These are phyloP conservation scores for Henningerozyma blattae DNA, from an alignment of 805 yeast species.

Conservation along the genomic window DNA sequence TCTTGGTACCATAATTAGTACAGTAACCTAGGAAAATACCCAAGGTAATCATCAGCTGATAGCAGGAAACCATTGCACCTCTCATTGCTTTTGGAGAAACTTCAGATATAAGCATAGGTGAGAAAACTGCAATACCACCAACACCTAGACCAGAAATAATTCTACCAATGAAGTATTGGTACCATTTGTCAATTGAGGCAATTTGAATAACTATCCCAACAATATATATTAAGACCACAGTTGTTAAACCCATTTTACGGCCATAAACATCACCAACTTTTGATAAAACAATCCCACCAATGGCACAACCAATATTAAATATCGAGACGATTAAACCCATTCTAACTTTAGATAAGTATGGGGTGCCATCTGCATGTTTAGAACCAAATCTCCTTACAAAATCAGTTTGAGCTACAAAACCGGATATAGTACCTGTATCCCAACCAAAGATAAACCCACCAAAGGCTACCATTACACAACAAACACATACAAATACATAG, in stretches of 20 bases:
- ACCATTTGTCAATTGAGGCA: slow-evolving; percentile 43
- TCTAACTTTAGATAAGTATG: slow-evolving; percentile 18
- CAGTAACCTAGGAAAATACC: slow-evolving; percentile 76
- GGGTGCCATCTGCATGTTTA: slow-evolving; percentile 9
- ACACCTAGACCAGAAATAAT: slow-evolving; percentile 62
- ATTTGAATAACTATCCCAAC: slow-evolving; percentile 63
- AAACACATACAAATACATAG: not conserved
- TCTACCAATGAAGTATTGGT: slow-evolving; percentile 63
- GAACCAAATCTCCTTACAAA: slow-evolving; percentile 17
- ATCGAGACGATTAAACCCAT: slow-evolving; percentile 28
- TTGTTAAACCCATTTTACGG: slow-evolving; percentile 50
- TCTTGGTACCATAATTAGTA: slow-evolving; percentile 48
- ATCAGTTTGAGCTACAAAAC: slow-evolving; percentile 41
- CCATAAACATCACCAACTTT: slow-evolving; percentile 53
- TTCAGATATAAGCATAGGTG: slow-evolving; percentile 55
- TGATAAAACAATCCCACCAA: slow-evolving; percentile 54
- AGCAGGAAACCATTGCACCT: slow-evolving; percentile 64
- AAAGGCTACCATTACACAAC: slow-evolving; percentile 42
- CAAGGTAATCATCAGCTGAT: slow-evolving; percentile 60
- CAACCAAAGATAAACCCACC: slow-evolving; percentile 74
- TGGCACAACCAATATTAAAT: slow-evolving; percentile 66
- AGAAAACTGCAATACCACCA: slow-evolving; percentile 65
- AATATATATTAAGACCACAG: slow-evolving; percentile 48
- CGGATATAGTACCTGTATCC: slow-evolving; percentile 64
- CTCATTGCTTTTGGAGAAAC: slow-evolving; percentile 35